Base-by-base conservation (phyloP, 208 protist genomes). In the Leptomonas seymouri region DNA sequence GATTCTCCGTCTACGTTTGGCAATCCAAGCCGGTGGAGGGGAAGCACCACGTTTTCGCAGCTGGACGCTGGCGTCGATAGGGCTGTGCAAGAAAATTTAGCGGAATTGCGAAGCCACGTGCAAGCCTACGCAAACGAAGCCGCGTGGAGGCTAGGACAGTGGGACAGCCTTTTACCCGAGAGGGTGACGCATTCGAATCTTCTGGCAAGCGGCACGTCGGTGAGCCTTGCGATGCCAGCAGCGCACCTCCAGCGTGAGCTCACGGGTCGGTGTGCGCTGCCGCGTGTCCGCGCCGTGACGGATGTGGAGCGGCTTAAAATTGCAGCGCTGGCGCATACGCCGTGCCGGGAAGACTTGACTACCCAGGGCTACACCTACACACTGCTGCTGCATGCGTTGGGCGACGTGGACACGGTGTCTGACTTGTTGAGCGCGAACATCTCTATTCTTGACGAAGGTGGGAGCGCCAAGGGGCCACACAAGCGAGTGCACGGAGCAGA, bases 81-180 rank as follows among this genome's bases (percentile, higher is more conserved):
- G n/a, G n/a, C n/a, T n/a, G n/a, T n/a, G n/a, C n/a, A n/a, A n/a
- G n/a, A n/a, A n/a, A n/a, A n/a, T n/a, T n/a, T n/a, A n/a, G 45
- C 48, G 39, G 59, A 73, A 51, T 54, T 77, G 50, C 55, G 65
- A 48, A 21, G 76, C 67, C 34, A 77, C 69, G 61, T 96, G 42
- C 87, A 83, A 51, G 81, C 82, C 39, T 94, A 93, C 73, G 89
- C 91, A 18, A 93, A 93, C 63, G 91, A 97, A 46, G 91, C 91
- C 0, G 85, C 91, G 16, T 97, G 91, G 89, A 83, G 89, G 6
- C 74, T 97, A 6, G 82, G 87, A 11, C 86, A 97, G 70, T 97
- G 91, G 89, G 80, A 92, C 21, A 73, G 25, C 41, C 69, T 97
- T 0, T 21, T 85, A 21, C n/a, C 73, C 4, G 48, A 76, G 27